Conservation (phyloP, 805 yeast genomes). For the Yamadazyma akitaensis region DNA sequence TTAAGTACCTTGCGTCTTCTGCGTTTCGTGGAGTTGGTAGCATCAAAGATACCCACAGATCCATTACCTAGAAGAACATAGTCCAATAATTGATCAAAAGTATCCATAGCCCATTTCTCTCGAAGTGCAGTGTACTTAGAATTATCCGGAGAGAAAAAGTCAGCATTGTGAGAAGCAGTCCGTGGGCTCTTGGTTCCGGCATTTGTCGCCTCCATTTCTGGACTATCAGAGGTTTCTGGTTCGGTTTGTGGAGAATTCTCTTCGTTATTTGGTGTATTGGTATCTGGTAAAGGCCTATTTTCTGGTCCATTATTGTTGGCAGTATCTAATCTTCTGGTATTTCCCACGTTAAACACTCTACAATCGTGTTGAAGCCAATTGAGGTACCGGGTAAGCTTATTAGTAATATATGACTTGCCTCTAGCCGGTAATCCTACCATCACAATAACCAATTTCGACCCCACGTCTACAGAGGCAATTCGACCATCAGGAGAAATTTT, state of each 20-base stretch:
- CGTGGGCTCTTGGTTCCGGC: not conserved
- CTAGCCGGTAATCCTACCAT: constrained; percentile 97
- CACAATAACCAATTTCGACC: constrained; percentile 82
- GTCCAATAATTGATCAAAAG: constrained; percentile 78
- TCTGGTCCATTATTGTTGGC: constrained; percentile 65
- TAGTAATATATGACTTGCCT: constrained; percentile 91
- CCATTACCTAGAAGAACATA: constrained; percentile 80
- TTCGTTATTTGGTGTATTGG: constrained; percentile 33
- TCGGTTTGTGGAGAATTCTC: constrained; percentile 15
- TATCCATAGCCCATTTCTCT: constrained; percentile 96
- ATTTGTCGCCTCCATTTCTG: not conserved
- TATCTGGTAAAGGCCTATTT: constrained; percentile 51
- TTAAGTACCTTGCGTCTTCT: constrained; percentile 59
- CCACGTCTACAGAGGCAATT: constrained; percentile 64
- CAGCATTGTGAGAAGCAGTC: constrained; percentile 58
- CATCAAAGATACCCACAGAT: constrained; percentile 88
- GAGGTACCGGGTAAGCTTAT: constrained; percentile 82
- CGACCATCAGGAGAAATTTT: constrained; percentile 75
- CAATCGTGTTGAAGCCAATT: constrained; percentile 94
- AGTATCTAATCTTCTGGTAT: constrained; percentile 79
- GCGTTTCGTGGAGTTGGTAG: constrained; percentile 71
- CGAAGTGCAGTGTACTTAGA: constrained; percentile 59
- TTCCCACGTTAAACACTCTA: constrained; percentile 90
- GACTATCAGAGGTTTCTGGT: not conserved
- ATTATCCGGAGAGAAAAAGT: constrained; percentile 82